Conservation (phyloP, 1,139 yeast species). For the Zygoascus hellenicus region DNA sequence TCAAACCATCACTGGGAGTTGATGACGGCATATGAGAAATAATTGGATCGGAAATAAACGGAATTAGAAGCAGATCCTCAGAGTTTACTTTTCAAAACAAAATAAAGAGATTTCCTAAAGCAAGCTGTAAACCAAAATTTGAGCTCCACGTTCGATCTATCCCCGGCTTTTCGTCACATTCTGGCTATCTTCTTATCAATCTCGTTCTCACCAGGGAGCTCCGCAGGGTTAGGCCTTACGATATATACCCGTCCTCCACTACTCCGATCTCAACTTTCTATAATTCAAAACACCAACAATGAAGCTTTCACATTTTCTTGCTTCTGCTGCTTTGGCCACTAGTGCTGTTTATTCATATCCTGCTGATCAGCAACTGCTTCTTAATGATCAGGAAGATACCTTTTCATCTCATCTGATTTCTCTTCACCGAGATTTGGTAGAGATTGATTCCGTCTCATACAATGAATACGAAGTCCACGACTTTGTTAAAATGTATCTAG, state of each 20-base stretch:
- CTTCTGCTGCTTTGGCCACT: background rate
- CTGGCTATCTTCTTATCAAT: too few species aligned
- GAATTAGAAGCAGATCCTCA: too few species aligned
- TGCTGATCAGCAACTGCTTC: background rate
- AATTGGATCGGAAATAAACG: too few species aligned
- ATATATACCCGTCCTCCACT: background rate
- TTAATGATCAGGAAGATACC: background rate
- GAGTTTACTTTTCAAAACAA: background rate
- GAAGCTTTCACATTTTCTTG: background rate
- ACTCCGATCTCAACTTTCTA: background rate
- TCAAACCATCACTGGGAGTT: too few species aligned
- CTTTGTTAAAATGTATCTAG: constrained; percentile 38
- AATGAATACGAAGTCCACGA: constrained; percentile 35
- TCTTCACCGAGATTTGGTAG: constrained; percentile 38
- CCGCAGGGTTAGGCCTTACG: background rate
- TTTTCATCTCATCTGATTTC: constrained; percentile 13
- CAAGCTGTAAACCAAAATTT: too few species aligned
- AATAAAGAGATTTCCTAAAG: too few species aligned
- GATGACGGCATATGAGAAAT: too few species aligned
- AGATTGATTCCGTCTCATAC: constrained; percentile 37
- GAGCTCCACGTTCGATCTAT: too few species aligned
- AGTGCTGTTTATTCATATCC: background rate
- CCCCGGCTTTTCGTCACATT: too few species aligned
- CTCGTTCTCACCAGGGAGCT: background rate
- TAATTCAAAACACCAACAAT: background rate